Evolutionary conservation across 176 grass and related monocot species (phyloP), one percentile per base, ranked within the genome.

Genomic region (Thalia dealbata): DNA sequence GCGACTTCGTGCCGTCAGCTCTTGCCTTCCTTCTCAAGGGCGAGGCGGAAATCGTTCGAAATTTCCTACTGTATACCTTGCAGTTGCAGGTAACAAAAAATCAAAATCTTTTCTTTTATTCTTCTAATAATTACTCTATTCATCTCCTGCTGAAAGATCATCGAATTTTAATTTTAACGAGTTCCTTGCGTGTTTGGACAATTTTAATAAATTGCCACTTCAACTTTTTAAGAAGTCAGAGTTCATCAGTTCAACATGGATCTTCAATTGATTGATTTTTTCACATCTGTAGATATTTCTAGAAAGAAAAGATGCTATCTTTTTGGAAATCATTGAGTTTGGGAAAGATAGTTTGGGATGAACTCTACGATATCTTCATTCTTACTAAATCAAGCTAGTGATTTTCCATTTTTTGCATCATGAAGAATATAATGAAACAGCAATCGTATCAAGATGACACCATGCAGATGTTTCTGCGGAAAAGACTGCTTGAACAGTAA

Each of bases 1-100:
- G 73, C 13, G 73, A 75, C 58, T 75, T 75, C n/a, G 73, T 75
- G 22, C 73, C 73, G 0, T 63, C 73, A 0, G 56, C 73, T 2
- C 55, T 75, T 14, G 73, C 73, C n/a, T 75, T 75, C 24, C 73
- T 75, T 3, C 58, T 75, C 73, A 75, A 75, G 52, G 73, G 73
- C n/a, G 73, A 75, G 42, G 48, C 38, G 4, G 73, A 75, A n/a
- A 46, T 75, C 11, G 73, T 75, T 30, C 73, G 73, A 22, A 75
- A 75, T 28, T 63, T 75, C 42, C 73, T 75, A 13, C 59, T 75
- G 3, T 41, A 75, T 32, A 75, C 56, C 58, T 46, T 75, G 73
- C 73, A 75, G 28, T 62, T 75, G 21, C 73, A 75, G 73, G 73
- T 75, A 75, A 32, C 1, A 72, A 23, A 10, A 30, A 51, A 11